A percentile compares a stretch with the other conserved stretches of the same genome.
phyloP scores from a whole-genome alignment of 192 early-diverging fungal species.

The Endogone sp. region DNA sequence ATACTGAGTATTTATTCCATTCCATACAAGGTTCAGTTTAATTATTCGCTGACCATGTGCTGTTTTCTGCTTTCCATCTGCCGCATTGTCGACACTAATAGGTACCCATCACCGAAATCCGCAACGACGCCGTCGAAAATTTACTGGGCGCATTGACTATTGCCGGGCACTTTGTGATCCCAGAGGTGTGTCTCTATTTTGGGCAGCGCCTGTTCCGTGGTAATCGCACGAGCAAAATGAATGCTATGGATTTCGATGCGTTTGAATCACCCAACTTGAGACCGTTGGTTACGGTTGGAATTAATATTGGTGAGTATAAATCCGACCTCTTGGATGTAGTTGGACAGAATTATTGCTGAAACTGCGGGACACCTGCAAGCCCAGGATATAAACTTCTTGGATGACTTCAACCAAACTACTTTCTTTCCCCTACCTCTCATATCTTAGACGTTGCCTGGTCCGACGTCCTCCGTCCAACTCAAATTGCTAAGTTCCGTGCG shows the following conservation, averaged over 20 bases:
- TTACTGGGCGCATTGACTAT: constrained; percentile 94
- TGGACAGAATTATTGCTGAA: no score
- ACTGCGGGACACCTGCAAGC: no score
- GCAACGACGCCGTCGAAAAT: constrained; percentile 98
- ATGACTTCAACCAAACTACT: background rate
- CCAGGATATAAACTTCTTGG: no score
- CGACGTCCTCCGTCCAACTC: constrained; percentile 78
- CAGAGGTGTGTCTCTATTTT: constrained; percentile 94
- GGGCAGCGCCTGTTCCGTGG: constrained; percentile 90
- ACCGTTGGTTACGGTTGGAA: constrained; percentile 92
- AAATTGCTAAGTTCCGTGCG: constrained; percentile 78
- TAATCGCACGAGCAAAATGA: constrained; percentile 78
- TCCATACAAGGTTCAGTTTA: no score
- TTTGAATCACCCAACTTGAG: constrained; percentile 86
- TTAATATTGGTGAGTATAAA: constrained; percentile 73
- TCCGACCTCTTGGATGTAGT: no score
- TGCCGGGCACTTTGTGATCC: constrained; percentile 97
- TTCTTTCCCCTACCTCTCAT: background rate
- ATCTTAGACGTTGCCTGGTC: constrained; percentile 83
- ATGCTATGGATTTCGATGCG: constrained; percentile 79
- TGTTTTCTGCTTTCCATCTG: background rate
- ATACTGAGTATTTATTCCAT: no score
- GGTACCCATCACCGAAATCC: constrained; percentile 95
- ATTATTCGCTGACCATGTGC: constrained; percentile 9
- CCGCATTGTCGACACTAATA: no score